phyloP scores from a whole-genome alignment of 1,284 basidiomycete genomes.

The Amylostereum chailletii region DNA sequence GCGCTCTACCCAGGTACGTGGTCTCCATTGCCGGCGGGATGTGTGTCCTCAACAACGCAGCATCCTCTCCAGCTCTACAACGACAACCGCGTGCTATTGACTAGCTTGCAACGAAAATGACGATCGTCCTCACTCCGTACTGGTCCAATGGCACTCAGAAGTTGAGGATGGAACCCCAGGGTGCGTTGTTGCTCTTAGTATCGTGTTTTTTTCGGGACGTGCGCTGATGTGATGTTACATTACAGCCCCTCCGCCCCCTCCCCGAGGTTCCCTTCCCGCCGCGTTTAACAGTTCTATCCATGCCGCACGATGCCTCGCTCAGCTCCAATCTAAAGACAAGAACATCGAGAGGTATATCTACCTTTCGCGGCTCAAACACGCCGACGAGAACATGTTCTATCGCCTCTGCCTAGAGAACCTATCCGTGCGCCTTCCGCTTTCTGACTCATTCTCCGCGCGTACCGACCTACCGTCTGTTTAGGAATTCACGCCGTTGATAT shows the following conservation, averaged over 20 bases:
- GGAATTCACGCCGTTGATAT: constrained; percentile 81
- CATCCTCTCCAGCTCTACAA: neutral
- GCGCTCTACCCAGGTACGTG: no score
- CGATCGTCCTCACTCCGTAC: constrained; percentile 60
- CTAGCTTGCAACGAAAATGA: constrained; percentile 29
- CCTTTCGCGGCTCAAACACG: constrained; percentile 64
- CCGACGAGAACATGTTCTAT: constrained; percentile 72
- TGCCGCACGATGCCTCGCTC: constrained; percentile 49
- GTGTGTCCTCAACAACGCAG: neutral
- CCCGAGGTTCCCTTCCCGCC: constrained; percentile 58
- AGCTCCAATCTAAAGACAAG: constrained; percentile 69
- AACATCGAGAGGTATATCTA: constrained; percentile 78
- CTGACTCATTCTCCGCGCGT: neutral
- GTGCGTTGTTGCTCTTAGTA: constrained; percentile 29
- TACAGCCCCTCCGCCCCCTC: constrained; percentile 37
- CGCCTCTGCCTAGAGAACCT: constrained; percentile 59
- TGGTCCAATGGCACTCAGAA: constrained; percentile 61
- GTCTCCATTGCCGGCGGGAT: neutral
- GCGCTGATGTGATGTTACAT: constrained; percentile 1
- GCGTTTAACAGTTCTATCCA: constrained; percentile 49
- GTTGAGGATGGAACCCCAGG: constrained; percentile 48
- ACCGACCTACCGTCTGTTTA: constrained; percentile 10
- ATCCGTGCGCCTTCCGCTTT: constrained; percentile 28
- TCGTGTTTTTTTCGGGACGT: neutral
- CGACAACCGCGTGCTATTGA: neutral